Conservation (phyloP, 1,284 basidiomycete genomes). For the Cryptococcus depauperatus region DNA sequence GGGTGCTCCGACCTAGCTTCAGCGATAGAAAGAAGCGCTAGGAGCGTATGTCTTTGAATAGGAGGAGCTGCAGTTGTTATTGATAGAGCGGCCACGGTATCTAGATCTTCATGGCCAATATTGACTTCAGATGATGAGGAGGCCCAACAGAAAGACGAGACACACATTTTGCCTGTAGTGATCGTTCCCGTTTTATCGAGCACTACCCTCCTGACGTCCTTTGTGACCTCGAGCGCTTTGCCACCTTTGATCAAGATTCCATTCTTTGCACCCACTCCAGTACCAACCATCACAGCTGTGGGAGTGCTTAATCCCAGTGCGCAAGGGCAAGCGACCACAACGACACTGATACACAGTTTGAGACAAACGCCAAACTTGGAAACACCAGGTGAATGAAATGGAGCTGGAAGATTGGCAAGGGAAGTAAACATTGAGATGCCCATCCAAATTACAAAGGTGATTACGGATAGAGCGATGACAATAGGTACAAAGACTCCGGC, state of each 20-base stretch:
- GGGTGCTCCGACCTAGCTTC: slow-evolving; percentile 94
- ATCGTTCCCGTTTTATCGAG: slow-evolving; percentile 98
- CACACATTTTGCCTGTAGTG: slow-evolving; percentile 73
- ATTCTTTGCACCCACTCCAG: slow-evolving; percentile 91
- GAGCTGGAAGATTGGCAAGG: slow-evolving; percentile 58
- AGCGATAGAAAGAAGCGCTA: slow-evolving; percentile 73
- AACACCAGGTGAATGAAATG: slow-evolving; percentile 76
- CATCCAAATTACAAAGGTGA: slow-evolving; percentile 85
- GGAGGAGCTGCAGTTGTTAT: slow-evolving; percentile 38
- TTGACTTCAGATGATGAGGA: slow-evolving; percentile 29
- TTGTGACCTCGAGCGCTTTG: slow-evolving; percentile 83
- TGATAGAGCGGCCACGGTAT: slow-evolving; percentile 34
- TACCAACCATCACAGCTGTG: slow-evolving; percentile 99
- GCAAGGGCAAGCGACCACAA: slow-evolving; percentile 98
- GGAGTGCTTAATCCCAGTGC: slow-evolving; percentile 93
- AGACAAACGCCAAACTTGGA: slow-evolving; percentile 86
- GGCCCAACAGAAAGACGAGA: slow-evolving; percentile 70
- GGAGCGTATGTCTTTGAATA: slow-evolving; percentile 53
- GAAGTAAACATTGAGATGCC: slow-evolving; percentile 59
- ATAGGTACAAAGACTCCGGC: slow-evolving; percentile 93
- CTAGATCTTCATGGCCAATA: slow-evolving; percentile 17
- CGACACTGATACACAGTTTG: slow-evolving; percentile 94
- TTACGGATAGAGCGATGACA: slow-evolving; percentile 70
- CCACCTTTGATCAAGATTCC: slow-evolving; percentile 99
- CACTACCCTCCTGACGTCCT: slow-evolving; percentile 68